A percentile compares a stretch with the other conserved stretches of the same genome.
Conservation (phyloP, 2,329 filamentous ascomycete genomes). For the Biscogniauxia mediterranea region DNA sequence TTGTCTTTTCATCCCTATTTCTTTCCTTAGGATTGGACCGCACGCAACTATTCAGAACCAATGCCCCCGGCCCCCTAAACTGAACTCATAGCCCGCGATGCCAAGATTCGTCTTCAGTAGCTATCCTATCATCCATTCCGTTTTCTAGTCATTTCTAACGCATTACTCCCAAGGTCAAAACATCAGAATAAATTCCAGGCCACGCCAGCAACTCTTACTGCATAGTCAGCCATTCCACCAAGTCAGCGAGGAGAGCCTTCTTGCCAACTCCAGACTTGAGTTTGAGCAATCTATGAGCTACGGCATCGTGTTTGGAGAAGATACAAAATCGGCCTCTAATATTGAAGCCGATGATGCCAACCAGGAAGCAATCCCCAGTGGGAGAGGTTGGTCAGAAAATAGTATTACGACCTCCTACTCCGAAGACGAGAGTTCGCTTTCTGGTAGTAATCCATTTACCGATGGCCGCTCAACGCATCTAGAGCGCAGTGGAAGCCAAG, state of each 20-base stretch:
- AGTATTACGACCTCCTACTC: constrained; percentile 31
- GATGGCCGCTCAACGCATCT: constrained; percentile 27
- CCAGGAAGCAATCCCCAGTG: constrained; percentile 1
- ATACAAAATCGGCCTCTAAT: constrained; percentile 4
- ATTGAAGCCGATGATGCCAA: neutral
- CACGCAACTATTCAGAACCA: neutral
- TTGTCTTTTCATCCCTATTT: neutral
- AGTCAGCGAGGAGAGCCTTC: neutral
- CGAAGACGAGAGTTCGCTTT: constrained; percentile 21
- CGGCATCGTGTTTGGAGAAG: constrained; percentile 21
- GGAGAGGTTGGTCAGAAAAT: constrained; percentile 35
- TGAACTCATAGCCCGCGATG: too few species aligned
- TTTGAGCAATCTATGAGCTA: constrained; percentile 7
- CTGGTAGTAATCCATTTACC: constrained; percentile 28
- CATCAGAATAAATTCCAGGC: constrained; percentile 2
- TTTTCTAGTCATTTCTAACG: neutral
- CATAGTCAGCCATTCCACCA: constrained; percentile 21
- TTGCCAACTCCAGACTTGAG: neutral
- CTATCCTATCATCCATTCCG: neutral
- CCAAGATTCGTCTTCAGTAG: neutral
- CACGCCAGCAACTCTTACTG: constrained; percentile 21
- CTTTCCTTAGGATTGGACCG: neutral
- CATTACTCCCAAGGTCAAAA: neutral
- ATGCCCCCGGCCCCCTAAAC: neutral
- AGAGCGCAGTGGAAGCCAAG: constrained; percentile 26